phyloP scores from a whole-genome alignment of 805 yeast species.

The Yarrowia alimentaria region DNA sequence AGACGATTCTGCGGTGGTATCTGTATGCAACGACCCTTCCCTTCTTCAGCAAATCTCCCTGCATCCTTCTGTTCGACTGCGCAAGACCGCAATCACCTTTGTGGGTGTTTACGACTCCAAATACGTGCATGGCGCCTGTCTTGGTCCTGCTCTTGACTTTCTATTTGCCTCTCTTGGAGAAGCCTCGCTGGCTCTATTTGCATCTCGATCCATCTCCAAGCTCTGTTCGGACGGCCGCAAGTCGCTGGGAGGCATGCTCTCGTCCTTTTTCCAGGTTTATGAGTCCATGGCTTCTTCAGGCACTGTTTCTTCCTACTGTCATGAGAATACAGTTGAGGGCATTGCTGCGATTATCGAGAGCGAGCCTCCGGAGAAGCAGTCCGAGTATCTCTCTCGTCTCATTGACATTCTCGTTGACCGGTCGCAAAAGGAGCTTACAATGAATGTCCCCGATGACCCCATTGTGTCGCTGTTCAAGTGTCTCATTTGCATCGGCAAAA shows the following conservation, averaged over 20 bases:
- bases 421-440: constrained; percentile 27
- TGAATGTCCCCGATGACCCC: constrained; percentile 21
- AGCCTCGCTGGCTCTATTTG: constrained; percentile 40
- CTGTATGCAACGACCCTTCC: background rate
- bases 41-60: background rate
- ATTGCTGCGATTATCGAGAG: constrained; percentile 39
- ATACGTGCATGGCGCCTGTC: constrained; percentile 48
- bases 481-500: constrained; percentile 68
- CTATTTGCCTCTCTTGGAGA: constrained; percentile 47
- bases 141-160: constrained; percentile 55
- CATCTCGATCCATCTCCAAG: constrained; percentile 58
- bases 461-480: constrained; percentile 60
- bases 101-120: constrained; percentile 61
- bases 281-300: constrained; percentile 29
- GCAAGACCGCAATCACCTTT: constrained; percentile 54
- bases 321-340: constrained; percentile 39
- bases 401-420: constrained; percentile 34
- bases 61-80: constrained; percentile 35
- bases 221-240: constrained; percentile 40
- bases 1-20: constrained; percentile 6
- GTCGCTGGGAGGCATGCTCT: constrained; percentile 33
- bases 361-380: constrained; percentile 34
- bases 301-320: constrained; percentile 28
- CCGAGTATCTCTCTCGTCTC: constrained; percentile 40
- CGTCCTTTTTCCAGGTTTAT: constrained; percentile 37